Percentiles rank a stretch among this genome's conserved stretches.
Evolutionary conservation across 352 stramenopile species (phyloP).

Genomic region (Albugo candida): DNA sequence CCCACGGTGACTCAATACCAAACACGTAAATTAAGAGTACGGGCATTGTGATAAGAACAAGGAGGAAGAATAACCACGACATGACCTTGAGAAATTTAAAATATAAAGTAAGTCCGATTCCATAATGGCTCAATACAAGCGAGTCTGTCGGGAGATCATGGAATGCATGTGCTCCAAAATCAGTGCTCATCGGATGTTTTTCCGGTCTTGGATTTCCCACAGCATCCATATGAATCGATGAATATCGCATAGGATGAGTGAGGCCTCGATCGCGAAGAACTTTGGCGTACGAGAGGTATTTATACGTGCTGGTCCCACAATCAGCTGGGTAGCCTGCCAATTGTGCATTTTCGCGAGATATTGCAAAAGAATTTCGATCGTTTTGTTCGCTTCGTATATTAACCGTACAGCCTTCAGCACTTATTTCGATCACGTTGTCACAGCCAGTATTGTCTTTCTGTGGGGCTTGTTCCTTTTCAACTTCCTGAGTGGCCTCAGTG

Average conservation of each 20-base stretch:
- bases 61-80: conserved; percentile 61
- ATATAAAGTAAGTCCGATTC: conserved; percentile 54
- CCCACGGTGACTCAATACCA: conserved; percentile 23
- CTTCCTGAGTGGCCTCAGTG: too few relatives aligned
- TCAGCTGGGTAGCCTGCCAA: conserved; percentile 52
- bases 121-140: conserved; percentile 52
- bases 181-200: conserved; percentile 28
- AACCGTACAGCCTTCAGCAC: too few relatives aligned
- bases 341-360: conserved; percentile 26
- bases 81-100: conserved; percentile 81
- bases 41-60: conserved; percentile 40
- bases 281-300: conserved; percentile 67
- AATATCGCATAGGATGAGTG: conserved; percentile 63
- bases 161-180: conserved; percentile 68
- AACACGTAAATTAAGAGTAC: conserved; percentile 38
- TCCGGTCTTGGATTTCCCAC: conserved; percentile 32
- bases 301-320: conserved; percentile 47
- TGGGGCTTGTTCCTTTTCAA: too few relatives aligned
- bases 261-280: conserved; percentile 39
- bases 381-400: too few relatives aligned
- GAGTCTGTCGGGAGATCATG: conserved; percentile 55
- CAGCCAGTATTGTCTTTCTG: too few relatives aligned
- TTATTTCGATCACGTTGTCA: too few relatives aligned
- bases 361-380: too few relatives aligned
- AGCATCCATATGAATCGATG: conserved; percentile 24